Base-by-base conservation (phyloP, 306 rosid species). In the Notholithocarpus densiflorus region DNA sequence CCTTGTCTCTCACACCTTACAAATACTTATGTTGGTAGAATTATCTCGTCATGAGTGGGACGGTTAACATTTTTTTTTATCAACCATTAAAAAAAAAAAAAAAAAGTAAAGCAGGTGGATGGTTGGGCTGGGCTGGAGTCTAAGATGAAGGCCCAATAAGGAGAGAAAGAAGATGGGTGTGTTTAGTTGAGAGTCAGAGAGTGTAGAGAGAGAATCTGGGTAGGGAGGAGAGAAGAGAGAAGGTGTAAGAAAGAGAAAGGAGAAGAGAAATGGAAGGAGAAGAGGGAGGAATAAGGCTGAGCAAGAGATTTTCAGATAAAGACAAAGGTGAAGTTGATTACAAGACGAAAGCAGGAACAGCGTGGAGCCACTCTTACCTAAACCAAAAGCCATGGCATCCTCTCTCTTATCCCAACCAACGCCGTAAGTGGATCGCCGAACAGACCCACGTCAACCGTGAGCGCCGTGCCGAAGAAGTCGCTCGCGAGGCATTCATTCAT, bases 371-470 rank as follows among this genome's bases (percentile, higher is more conserved):
- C 73, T 89, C 93, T 1, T 94, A 77, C 80, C 92, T 94, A 13
- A 94, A 94, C 80, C 97, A 94, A 88, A 94, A 94, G 91, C 97
- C 97, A 43, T 94, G 98, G 98, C 98, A 94, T 74, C 98, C 97
- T 76, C 94, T 94, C 43, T 94, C 98, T 54, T 94, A 94, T 86
- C 98, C 98, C 27, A 94, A 94, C 78, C 98, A 94, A 74, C 97
- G 97, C 75, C 97, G 98, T 78, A 95, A 91, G 85, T 95, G 98
- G 98, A 95, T 95, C 80, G 96, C 98, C 80, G 98, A 95, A 78
- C 98, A 95, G 75, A 90, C 94, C 59, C 91, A 92, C 81, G 86
- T 91, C 75, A 83, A 88, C 14, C 87, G 74, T 53, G 68, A 86
- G 60, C 97, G 97, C 34, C 97, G 92, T 29, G 17, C 84, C 31